Evolutionary conservation across 805 yeast species (phyloP), one percentile per base, ranked within the genome.

Genomic region (Schizosaccharomyces osmophilus): DNA sequence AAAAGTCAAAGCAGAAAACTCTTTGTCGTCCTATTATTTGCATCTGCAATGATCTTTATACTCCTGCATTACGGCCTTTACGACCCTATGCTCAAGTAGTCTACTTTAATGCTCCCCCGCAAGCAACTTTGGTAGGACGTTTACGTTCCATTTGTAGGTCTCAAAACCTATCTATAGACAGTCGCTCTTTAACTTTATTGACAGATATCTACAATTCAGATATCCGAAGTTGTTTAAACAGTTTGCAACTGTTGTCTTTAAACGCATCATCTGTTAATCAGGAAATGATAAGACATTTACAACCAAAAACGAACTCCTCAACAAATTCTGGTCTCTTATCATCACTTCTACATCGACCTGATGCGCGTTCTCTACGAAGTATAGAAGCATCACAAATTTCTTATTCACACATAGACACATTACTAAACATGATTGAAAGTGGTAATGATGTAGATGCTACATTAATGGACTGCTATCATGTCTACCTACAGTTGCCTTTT

Each of bases 21-120:
- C 70, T 93, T 55, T 74, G 77, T 66, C 77, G 97, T 65, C 97
- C 97, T 1, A 87, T 93, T 22, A 86, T 90, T 61, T 89, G 95
- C 54, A 80, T 93, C 62, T 94, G 97, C 69, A 93, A 90, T 68
- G 95, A 93, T 68, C 76, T 85, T 1, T 88, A 85, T 69, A 79
- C 86, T 0, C 79, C 82, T 2, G 80, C 85, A 0, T 74, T 90
- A 71, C 94, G 87, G 61, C 81, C 80, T 62, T 73, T 90, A 63
- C 79, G 90, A 64, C 83, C 84, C 0, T 72, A 77, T 63, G 81
- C 90, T 64, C 96, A 90, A 67, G 75, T 85, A 5, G 75, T 90
- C 1, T 70, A 79, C 5, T 84, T 88, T 67, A 77, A 75, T 63
- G 81, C 79, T 62, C 83, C 94, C 0, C 68, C 79, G 1, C 76